phyloP scores from a whole-genome alignment of 176 grass and related monocot species.

The Bothriochloa decipiens region DNA sequence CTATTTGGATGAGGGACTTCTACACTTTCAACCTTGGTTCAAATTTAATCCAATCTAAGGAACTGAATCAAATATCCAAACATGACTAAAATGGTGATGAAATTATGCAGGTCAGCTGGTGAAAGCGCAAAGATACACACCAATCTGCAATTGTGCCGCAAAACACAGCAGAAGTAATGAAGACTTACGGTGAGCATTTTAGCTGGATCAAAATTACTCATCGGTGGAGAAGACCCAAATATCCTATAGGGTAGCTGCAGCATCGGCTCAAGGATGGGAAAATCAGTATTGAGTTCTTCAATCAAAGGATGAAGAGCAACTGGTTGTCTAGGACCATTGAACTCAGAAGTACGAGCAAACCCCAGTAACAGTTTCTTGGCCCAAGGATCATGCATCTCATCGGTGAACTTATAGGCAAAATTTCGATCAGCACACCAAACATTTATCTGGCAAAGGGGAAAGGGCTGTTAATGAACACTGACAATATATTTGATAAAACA shows the following conservation, averaged over 20 bases:
- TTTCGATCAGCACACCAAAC: conserved; percentile 77
- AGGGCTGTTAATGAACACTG: conserved; percentile 31
- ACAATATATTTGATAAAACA: conserved; percentile 5
- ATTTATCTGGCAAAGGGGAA: conserved; percentile 65
- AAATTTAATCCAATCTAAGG: not conserved
- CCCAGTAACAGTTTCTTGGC: conserved; percentile 92
- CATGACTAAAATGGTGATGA: not conserved
- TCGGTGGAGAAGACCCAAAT: conserved; percentile 95
- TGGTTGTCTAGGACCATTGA: conserved; percentile 88
- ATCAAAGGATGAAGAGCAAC: conserved; percentile 74
- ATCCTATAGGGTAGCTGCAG: conserved; percentile 90
- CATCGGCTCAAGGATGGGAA: conserved; percentile 58
- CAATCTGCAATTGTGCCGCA: conserved; percentile 12
- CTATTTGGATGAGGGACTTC: not conserved
- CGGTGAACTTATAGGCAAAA: conserved; percentile 82
- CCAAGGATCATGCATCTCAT: conserved; percentile 93
- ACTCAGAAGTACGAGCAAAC: conserved; percentile 90
- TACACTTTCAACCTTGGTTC: not conserved
- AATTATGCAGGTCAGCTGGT: conserved; percentile 18
- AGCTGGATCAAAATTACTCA: conserved; percentile 97
- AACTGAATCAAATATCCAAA: not conserved
- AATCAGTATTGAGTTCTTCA: conserved; percentile 68
- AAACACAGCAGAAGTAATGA: conserved; percentile 14
- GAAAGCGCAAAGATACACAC: not conserved
- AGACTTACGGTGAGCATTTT: conserved; percentile 95